Base-by-base conservation (phyloP, 805 yeast species). In the Saturnispora mendoncae region DNA sequence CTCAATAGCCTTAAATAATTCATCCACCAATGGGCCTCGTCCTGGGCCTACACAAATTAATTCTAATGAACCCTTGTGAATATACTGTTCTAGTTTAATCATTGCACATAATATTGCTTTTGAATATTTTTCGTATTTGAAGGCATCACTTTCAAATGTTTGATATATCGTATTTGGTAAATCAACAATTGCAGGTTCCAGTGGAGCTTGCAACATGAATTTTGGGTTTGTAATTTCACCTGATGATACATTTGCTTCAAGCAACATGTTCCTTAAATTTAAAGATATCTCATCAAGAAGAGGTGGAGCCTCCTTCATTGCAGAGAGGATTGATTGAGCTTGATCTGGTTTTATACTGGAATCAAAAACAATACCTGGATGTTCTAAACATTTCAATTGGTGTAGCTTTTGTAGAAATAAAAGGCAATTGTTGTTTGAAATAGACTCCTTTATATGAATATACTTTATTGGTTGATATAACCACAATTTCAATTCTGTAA, bases 1-100 rank as follows among this genome's bases (percentile, higher is more conserved):
- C 3, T 56, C 51, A 2, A 76, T 50, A 2, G 78, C 73, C 5
- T 60, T 53, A 24, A 71, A 60, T 0, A 73, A 64, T 17, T 70
- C 64, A 33, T 78, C 78, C 2, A 87, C 77, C 23, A 88, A 60
- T 0, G 90, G 88, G 1, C 97, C 97, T 34, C 86, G 64, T 1
- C 97, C 97, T 0, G 96, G 92, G 0, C 97, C 97, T 2, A 82
- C 77, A 2, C 88, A 70, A 4, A 82, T 68, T 7, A 84, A 61
- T 13, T 61, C 21, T 68, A 47, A 19, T 7, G 15, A n/a, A 17
- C n/a, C 28, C 6, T n/a, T 4, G 8, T 36, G 34, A 4, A 15
- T 19, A 7, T 21, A n/a, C 4, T 8, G 4, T 17, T 53, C 54
- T 15, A 70, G 50, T 42, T 58, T 70, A 30, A 52, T 50, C 14